Conservation (phyloP, 345 rosid species). For the Bruguiera sexangula region DNA sequence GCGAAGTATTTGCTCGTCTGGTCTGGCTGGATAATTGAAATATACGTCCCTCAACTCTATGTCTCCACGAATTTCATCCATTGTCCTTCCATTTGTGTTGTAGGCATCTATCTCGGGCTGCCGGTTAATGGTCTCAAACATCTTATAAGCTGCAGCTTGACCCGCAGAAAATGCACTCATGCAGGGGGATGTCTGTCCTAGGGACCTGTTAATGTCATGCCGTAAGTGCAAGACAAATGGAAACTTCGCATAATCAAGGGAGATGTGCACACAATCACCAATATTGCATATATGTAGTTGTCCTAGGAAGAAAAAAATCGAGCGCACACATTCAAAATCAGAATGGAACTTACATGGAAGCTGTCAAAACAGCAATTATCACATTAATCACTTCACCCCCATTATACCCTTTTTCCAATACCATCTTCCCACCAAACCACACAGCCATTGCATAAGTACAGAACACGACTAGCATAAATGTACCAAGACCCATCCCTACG, state of each 20-base stretch:
- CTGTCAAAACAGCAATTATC: slow-evolving; percentile 54
- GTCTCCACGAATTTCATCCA: slow-evolving; percentile 36
- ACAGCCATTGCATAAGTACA: slow-evolving; percentile 52
- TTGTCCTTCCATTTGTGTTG: slow-evolving; percentile 19
- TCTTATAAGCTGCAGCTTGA: slow-evolving; percentile 43
- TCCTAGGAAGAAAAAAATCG: background rate
- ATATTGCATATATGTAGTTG: no score
- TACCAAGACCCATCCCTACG: slow-evolving; percentile 61
- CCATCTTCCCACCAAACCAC: slow-evolving; percentile 68
- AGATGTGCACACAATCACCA: background rate
- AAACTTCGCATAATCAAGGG: background rate
- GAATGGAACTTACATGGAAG: slow-evolving; percentile 60
- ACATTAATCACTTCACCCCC: slow-evolving; percentile 62
- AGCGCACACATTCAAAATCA: background rate
- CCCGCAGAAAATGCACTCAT: slow-evolving; percentile 39
- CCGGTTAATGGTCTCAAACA: slow-evolving; percentile 41
- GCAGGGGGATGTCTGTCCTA: slow-evolving; percentile 49
- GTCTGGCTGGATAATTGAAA: slow-evolving; percentile 47
- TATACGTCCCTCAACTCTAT: slow-evolving; percentile 35
- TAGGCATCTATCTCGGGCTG: slow-evolving; percentile 39
- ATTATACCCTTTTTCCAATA: slow-evolving; percentile 48
- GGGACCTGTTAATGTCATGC: slow-evolving; percentile 22
- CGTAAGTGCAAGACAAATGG: background rate
- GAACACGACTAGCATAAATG: slow-evolving; percentile 34
- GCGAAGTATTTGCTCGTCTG: slow-evolving; percentile 31